These are phyloP conservation scores for Macrolepiota albuminosa DNA, from an alignment of 768 basidiomycete genomes.

Conservation along the genomic window DNA sequence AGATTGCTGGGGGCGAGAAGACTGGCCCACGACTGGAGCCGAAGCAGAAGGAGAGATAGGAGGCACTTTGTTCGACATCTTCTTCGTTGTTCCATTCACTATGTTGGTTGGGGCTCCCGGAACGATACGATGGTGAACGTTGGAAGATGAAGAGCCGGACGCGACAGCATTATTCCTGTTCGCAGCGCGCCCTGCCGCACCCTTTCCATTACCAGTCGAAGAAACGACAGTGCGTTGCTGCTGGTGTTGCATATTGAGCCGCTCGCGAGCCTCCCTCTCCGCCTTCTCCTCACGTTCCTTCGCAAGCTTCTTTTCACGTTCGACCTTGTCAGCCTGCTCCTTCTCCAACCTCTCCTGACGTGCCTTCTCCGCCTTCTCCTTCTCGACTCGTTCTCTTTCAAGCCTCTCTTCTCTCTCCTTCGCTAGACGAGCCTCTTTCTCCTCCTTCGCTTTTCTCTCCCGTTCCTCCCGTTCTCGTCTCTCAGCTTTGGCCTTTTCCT, in stretches of 20 bases:
- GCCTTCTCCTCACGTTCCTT: slow-evolving; percentile 26
- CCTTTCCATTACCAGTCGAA: slow-evolving; percentile 20
- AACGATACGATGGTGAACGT: slow-evolving; percentile 9
- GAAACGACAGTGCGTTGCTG: slow-evolving; percentile 46
- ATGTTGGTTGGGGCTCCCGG: slow-evolving; percentile 30
- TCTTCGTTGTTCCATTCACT: slow-evolving; percentile 51
- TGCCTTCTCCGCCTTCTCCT: slow-evolving; percentile 33
- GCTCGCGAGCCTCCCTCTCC: slow-evolving; percentile 25
- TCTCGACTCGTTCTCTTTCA: slow-evolving; percentile 40
- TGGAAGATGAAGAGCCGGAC: slow-evolving; percentile 38
- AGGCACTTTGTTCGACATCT: slow-evolving; percentile 51
- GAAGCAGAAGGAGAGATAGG: slow-evolving; percentile 21
- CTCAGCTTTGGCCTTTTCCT: slow-evolving; percentile 68
- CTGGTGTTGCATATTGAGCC: slow-evolving; percentile 31
- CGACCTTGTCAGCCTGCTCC: slow-evolving; percentile 38
- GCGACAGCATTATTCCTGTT: slow-evolving; percentile 40
- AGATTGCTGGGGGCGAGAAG: slow-evolving; percentile 30
- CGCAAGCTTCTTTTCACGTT: slow-evolving; percentile 25
- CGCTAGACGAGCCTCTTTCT: slow-evolving; percentile 58
- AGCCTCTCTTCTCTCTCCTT: slow-evolving; percentile 58
- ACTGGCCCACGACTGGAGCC: slow-evolving; percentile 25
- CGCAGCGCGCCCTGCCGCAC: slow-evolving; percentile 42
- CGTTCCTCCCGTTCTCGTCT: slow-evolving; percentile 66
- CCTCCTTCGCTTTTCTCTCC: slow-evolving; percentile 62
- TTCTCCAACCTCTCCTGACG: slow-evolving; percentile 28